Conservation (phyloP, 148 eudicot species). For the Diospyros lotus region DNA sequence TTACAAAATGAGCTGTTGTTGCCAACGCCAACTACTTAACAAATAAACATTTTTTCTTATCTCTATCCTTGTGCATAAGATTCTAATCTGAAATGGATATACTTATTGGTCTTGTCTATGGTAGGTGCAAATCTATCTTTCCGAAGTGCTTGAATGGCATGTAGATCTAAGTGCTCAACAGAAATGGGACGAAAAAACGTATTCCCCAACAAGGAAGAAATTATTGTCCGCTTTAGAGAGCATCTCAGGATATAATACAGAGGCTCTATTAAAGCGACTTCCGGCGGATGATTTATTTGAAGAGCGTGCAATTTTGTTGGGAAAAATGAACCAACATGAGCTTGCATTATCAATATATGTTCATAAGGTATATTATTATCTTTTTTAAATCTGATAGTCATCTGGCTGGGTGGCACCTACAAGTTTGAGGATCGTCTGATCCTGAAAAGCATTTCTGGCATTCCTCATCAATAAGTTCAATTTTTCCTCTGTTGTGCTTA, state of each 20-base stretch:
- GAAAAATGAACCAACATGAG: conserved; percentile 92
- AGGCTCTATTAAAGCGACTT: conserved; percentile 75
- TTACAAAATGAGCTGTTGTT: background rate
- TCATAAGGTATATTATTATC: conserved; percentile 59
- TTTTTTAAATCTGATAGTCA: background rate
- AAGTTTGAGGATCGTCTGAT: background rate
- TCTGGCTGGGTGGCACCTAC: conserved; percentile 2
- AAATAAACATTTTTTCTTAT: background rate
- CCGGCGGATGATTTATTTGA: conserved; percentile 84
- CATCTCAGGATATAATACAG: conserved; percentile 81
- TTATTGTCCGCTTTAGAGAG: conserved; percentile 81
- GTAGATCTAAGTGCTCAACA: conserved; percentile 60
- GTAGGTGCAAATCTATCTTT: conserved; percentile 93
- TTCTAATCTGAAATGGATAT: background rate
- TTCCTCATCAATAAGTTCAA: background rate
- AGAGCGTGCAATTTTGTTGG: conserved; percentile 89
- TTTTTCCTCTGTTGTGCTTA: background rate
- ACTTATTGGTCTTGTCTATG: conserved; percentile 8
- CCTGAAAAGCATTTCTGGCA: background rate
- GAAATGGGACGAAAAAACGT: conserved; percentile 82
- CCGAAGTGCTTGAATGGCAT: conserved; percentile 98
- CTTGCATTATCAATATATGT: conserved; percentile 90
- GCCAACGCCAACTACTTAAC: background rate
- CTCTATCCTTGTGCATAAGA: background rate
- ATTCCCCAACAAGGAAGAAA: conserved; percentile 83